Evolutionary conservation across 2,329 filamentous ascomycete species (phyloP).

Genomic region (Coniochaeta sp.): DNA sequence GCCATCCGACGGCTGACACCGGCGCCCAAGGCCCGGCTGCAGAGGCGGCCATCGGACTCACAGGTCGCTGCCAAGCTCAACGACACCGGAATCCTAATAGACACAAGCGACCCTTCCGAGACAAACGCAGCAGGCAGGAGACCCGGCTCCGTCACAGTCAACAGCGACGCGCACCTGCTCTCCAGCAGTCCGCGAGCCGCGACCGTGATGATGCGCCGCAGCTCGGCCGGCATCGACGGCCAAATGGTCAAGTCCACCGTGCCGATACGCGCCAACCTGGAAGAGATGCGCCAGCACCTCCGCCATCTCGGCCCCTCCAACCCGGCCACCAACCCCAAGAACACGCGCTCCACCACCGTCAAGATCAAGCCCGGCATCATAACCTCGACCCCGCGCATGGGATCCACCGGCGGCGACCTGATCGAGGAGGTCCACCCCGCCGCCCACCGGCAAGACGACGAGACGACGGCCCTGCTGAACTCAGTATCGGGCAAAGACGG

Average conservation of each 20-base stretch:
- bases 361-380: constrained; percentile 51
- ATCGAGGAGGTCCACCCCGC: background rate
- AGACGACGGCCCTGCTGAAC: constrained; percentile 35
- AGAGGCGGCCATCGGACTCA: constrained; percentile 27
- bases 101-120: constrained; percentile 16
- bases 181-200: constrained; percentile 43
- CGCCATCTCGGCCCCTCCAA: constrained; percentile 62
- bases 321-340: constrained; percentile 55
- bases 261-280: constrained; percentile 51
- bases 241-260: constrained; percentile 38
- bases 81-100: constrained; percentile 17
- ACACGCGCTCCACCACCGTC: constrained; percentile 53
- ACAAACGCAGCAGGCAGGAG: constrained; percentile 12
- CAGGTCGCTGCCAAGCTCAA: constrained; percentile 6
- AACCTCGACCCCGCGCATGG: constrained; percentile 9
- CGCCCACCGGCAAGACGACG: constrained; percentile 19
- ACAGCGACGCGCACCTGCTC: constrained; percentile 28
- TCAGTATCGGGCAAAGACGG: constrained; percentile 56
- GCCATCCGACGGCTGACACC: constrained; percentile 84
- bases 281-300: constrained; percentile 56
- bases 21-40: constrained; percentile 65
- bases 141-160: constrained; percentile 26
- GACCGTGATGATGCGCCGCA: constrained; percentile 52
- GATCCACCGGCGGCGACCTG: background rate
- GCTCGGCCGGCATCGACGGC: constrained; percentile 47